Percentiles rank a stretch among this genome's conserved stretches.
Evolutionary conservation across 257 asterid species (phyloP).

Genomic region (Avicennia marina): DNA sequence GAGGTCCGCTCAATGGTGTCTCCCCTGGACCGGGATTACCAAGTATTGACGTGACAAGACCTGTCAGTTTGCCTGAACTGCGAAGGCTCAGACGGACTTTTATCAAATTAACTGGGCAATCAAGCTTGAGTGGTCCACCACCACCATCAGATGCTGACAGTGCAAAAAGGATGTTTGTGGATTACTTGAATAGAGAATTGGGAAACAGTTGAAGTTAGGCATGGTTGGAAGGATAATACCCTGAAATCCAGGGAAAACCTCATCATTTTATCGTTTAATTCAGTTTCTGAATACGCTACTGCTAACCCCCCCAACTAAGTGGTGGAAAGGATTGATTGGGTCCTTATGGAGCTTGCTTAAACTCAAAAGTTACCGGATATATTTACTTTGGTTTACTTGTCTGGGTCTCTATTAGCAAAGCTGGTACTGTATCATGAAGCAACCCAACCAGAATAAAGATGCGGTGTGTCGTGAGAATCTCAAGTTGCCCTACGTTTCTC

Average conservation of each 20-base stretch:
- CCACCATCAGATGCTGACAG: slow-evolving; percentile 85
- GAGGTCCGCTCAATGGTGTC: slow-evolving; percentile 58
- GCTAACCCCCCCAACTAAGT: no score
- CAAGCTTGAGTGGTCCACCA: slow-evolving; percentile 91
- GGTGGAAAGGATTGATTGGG: no score
- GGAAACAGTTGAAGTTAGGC: slow-evolving; percentile 33
- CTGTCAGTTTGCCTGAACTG: slow-evolving; percentile 82
- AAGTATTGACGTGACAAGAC: slow-evolving; percentile 51
- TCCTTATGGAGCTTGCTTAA: no score
- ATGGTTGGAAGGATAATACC: not conserved
- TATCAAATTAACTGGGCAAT: slow-evolving; percentile 74
- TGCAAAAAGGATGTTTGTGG: slow-evolving; percentile 94
- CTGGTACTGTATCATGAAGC: no score
- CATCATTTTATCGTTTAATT: not conserved
- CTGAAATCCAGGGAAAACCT: not conserved
- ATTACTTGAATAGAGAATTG: slow-evolving; percentile 88
- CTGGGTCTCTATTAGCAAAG: no score
- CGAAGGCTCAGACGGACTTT: slow-evolving; percentile 83
- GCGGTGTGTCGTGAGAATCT: no score
- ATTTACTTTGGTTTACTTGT: no score
- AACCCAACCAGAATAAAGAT: no score
- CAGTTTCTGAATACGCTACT: no score
- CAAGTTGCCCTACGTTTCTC: no score
- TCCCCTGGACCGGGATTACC: slow-evolving; percentile 71
- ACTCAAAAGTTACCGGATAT: no score